These are phyloP conservation scores for Calycina marina DNA, from an alignment of 2,329 filamentous ascomycete species.

Conservation along the genomic window DNA sequence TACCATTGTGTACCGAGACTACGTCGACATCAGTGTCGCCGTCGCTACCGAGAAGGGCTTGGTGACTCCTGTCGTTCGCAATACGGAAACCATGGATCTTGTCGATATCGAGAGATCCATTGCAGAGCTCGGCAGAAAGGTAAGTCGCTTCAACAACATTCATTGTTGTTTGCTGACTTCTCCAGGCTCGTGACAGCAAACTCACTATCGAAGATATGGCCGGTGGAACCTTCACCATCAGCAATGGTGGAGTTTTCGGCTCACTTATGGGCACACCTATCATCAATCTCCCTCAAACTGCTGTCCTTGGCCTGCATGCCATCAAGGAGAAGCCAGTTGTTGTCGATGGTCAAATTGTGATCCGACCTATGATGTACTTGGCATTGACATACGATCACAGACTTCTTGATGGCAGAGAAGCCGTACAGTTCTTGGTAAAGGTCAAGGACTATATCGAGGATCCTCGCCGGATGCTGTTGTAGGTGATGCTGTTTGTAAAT, in stretches of 20 bases:
- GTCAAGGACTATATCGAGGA: slow-evolving; percentile 98
- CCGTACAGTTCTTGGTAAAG: slow-evolving; percentile 91
- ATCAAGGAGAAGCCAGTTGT: slow-evolving; percentile 90
- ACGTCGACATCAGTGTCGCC: slow-evolving; percentile 93
- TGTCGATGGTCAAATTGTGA: slow-evolving; percentile 86
- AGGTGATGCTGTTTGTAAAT: too few relatives aligned
- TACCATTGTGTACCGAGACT: slow-evolving; percentile 96
- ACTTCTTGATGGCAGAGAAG: slow-evolving; percentile 85
- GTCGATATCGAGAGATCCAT: slow-evolving; percentile 82
- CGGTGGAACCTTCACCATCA: slow-evolving; percentile 94
- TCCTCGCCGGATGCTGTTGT: slow-evolving; percentile 75
- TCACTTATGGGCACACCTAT: slow-evolving; percentile 96
- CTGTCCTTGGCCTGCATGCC: slow-evolving; percentile 83
- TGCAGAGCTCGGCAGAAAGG: slow-evolving; percentile 91
- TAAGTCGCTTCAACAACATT: slow-evolving; percentile 30
- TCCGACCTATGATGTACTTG: slow-evolving; percentile 99
- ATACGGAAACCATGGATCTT: slow-evolving; percentile 78
- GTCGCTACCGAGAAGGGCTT: slow-evolving; percentile 96
- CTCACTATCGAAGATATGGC: slow-evolving; percentile 99
- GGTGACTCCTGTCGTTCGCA: slow-evolving; percentile 91
- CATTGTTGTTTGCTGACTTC: too few relatives aligned
- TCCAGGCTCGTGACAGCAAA: slow-evolving; percentile 80
- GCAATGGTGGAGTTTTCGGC: slow-evolving; percentile 93
- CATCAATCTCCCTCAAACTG: slow-evolving; percentile 91
- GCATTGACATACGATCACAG: slow-evolving; percentile 96